Percentiles rank a stretch among this genome's conserved stretches.
These are phyloP conservation scores for Cucumis hystrix DNA, from an alignment of 306 rosid species.

Conservation along the genomic window DNA sequence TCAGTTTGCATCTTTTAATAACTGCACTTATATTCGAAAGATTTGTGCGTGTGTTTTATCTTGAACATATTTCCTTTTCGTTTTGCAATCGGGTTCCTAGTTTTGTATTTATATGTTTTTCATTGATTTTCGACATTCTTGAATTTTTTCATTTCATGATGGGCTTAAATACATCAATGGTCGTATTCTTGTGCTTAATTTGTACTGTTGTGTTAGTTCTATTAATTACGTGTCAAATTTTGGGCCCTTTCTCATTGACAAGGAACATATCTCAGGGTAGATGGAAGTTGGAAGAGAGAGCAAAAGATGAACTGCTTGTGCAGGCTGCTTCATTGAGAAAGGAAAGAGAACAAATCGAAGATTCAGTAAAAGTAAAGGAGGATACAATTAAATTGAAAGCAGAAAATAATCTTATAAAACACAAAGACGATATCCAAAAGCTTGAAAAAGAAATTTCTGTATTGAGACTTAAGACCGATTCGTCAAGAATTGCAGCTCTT, in stretches of 20 bases:
- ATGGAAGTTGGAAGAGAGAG: slow-evolving; percentile 50
- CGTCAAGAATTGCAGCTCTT: slow-evolving; percentile 80
- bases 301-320: slow-evolving; percentile 44
- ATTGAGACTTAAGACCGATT: slow-evolving; percentile 60
- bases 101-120: not conserved
- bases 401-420: slow-evolving; percentile 44
- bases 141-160: not conserved
- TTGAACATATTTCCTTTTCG: not conserved
- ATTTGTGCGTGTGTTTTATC: not conserved
- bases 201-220: slow-evolving; percentile 13
- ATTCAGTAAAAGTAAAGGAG: slow-evolving; percentile 53
- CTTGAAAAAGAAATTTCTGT: slow-evolving; percentile 70
- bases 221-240: slow-evolving; percentile 18
- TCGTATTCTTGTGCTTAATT: not conserved
- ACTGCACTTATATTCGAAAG: not conserved
- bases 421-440: slow-evolving; percentile 57
- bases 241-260: slow-evolving; percentile 38
- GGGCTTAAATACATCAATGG: not conserved
- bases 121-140: not conserved
- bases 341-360: slow-evolving; percentile 72
- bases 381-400: slow-evolving; percentile 48
- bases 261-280: slow-evolving; percentile 62
- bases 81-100: not conserved
- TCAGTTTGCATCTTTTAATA: not conserved
- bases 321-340: slow-evolving; percentile 41